Evolutionary conservation across 345 rosid species (phyloP).

Genomic region (Linum lewisii): DNA sequence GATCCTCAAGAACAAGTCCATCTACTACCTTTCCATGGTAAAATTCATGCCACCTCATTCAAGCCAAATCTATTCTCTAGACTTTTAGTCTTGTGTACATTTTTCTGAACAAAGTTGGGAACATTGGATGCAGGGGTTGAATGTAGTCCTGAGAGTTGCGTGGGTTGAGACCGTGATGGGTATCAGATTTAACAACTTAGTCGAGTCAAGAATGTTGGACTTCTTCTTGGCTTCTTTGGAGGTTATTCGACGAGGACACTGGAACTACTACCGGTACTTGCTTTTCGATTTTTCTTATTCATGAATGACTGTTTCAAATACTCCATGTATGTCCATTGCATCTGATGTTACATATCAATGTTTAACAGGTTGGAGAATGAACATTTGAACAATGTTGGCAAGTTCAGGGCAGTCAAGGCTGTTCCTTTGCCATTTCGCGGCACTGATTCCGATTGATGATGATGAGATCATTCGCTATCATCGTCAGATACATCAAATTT

Average conservation of each 20-base stretch:
- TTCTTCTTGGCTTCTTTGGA: conserved; percentile 82
- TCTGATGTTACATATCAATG: not conserved
- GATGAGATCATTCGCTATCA: conserved; percentile 15
- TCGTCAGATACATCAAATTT: not conserved
- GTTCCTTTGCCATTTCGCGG: conserved; percentile 83
- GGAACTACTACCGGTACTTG: conserved; percentile 91
- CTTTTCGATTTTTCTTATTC: too few relatives aligned
- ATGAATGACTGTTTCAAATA: not conserved
- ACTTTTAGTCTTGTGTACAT: not conserved
- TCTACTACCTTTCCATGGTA: conserved; percentile 75
- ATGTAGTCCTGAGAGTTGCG: conserved; percentile 62
- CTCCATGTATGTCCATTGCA: not conserved
- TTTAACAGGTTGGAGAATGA: conserved; percentile 77
- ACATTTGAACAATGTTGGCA: conserved; percentile 78
- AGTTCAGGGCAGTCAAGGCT: conserved; percentile 77
- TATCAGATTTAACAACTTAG: conserved; percentile 32
- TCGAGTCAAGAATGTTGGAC: conserved; percentile 58
- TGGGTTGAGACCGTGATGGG: conserved; percentile 72
- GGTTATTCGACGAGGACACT: conserved; percentile 86
- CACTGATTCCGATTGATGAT: conserved; percentile 43
- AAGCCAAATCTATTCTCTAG: not conserved
- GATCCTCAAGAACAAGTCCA: conserved; percentile 57
- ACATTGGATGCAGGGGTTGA: conserved; percentile 48
- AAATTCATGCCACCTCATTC: conserved; percentile 14
- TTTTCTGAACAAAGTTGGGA: conserved; percentile 6